Percentiles rank a stretch among this genome's conserved stretches.
These are phyloP conservation scores for Artemisia argyi DNA, from an alignment of 129 eudicot genomes.

Conservation along the genomic window DNA sequence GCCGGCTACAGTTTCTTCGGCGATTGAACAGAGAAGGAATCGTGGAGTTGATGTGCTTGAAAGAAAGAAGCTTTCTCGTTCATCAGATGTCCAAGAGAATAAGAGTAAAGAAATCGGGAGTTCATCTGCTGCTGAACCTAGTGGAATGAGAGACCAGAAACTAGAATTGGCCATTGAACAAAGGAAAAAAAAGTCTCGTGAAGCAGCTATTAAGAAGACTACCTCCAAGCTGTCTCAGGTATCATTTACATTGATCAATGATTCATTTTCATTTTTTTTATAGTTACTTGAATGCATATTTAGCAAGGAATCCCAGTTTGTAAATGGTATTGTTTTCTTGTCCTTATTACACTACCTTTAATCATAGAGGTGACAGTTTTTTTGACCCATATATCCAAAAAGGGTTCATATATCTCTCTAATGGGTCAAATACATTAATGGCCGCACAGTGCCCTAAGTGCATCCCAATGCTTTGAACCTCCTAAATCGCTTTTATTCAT, in stretches of 20 bases:
- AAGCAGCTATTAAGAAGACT: slow-evolving; percentile 52
- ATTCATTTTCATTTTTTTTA: background rate
- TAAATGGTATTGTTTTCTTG: background rate
- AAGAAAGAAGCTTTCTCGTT: slow-evolving; percentile 26
- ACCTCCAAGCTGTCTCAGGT: slow-evolving; percentile 66
- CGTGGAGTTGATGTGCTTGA: slow-evolving; percentile 33
- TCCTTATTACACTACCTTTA: background rate
- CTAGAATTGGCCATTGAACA: slow-evolving; percentile 35
- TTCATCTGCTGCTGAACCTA: slow-evolving; percentile 31
- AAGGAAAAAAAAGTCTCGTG: slow-evolving; percentile 53
- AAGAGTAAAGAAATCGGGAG: slow-evolving; percentile 15
- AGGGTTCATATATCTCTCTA: background rate
- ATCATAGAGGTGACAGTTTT: background rate
- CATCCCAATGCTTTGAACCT: background rate
- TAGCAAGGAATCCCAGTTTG: background rate
- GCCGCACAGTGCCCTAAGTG: background rate
- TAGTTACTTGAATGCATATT: background rate
- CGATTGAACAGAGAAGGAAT: slow-evolving; percentile 75
- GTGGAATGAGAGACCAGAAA: slow-evolving; percentile 31
- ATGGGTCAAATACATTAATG: background rate
- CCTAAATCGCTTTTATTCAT: background rate
- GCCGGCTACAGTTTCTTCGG: slow-evolving; percentile 83
- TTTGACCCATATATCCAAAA: background rate
- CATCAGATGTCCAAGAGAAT: slow-evolving; percentile 25
- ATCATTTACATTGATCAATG: slow-evolving; percentile 26